Conservation (phyloP, 106 monocot species). For the Dioscorea dumetorum region DNA sequence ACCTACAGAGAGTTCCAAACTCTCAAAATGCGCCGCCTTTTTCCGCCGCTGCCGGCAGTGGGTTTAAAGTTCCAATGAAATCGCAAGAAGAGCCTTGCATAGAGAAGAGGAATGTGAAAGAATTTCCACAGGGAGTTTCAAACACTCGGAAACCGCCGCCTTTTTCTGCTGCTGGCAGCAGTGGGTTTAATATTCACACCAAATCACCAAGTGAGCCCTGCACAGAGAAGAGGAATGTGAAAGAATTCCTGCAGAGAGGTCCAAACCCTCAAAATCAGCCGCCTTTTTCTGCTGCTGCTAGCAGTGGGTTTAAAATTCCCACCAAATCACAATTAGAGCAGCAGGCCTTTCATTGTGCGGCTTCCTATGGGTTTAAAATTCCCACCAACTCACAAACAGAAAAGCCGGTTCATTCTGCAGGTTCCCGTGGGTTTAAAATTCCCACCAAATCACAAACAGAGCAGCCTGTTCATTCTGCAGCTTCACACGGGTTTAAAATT, state of each 20-base stretch:
- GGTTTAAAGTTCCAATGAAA: background rate
- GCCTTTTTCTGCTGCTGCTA: background rate
- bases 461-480: conserved; percentile 7
- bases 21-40: conserved; percentile 3
- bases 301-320: background rate
- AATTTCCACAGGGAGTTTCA: too few relatives aligned
- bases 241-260: too few relatives aligned
- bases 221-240: too few relatives aligned
- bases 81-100: conserved; percentile 11
- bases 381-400: background rate
- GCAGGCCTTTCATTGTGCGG: conserved; percentile 3
- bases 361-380: conserved; percentile 32
- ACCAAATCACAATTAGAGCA: conserved; percentile 9
- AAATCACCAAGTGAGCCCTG: conserved; percentile 3
- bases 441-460: conserved; percentile 12
- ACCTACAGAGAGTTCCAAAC: conserved; percentile 5
- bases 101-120: too few relatives aligned
- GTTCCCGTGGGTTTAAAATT: background rate
- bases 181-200: background rate
- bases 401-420: too few relatives aligned
- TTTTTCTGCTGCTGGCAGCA: too few relatives aligned
- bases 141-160: too few relatives aligned
- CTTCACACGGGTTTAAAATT: conserved; percentile 5
- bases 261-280: background rate
- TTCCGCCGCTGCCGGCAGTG: background rate